Percentiles rank a stretch among this genome's conserved stretches.
These are phyloP conservation scores for Aspergillus ellipticus DNA, from an alignment of 495 filamentous ascomycete species.

Conservation along the genomic window DNA sequence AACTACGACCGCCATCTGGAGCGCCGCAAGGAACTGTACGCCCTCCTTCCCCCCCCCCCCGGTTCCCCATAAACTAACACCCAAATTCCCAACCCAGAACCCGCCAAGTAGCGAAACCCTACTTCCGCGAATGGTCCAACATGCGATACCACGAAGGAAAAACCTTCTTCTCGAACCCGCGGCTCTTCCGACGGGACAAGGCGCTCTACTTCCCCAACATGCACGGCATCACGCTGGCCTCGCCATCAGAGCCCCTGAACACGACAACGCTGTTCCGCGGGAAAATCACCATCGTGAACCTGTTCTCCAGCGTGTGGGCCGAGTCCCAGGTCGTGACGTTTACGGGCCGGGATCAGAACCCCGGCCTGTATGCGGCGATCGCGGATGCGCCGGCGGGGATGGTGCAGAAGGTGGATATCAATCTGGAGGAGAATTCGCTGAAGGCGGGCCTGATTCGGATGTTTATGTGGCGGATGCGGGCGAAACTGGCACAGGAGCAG, in stretches of 20 bases:
- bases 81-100: conserved; percentile 32
- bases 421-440: conserved; percentile 75
- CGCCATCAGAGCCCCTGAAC: conserved; percentile 48
- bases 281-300: conserved; percentile 68
- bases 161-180: conserved; percentile 74
- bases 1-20: conserved; percentile 79
- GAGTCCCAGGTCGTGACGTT: conserved; percentile 76
- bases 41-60: conserved; percentile 1
- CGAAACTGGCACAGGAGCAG: conserved; percentile 51
- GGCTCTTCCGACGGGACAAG: conserved; percentile 68
- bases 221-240: conserved; percentile 66
- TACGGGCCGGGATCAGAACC: conserved; percentile 58
- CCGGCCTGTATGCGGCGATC: conserved; percentile 54
- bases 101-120: conserved; percentile 66
- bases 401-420: conserved; percentile 78
- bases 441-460: conserved; percentile 70
- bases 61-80: not conserved
- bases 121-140: conserved; percentile 90
- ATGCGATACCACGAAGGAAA: conserved; percentile 81
- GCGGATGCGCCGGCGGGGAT: conserved; percentile 24
- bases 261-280: conserved; percentile 70
- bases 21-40: conserved; percentile 68
- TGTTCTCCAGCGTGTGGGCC: conserved; percentile 82
- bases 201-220: conserved; percentile 95
- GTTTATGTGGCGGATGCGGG: conserved; percentile 62